Evolutionary conservation across 352 stramenopile genomes (phyloP).

Genomic region (Phytophthora chlamydospora): DNA sequence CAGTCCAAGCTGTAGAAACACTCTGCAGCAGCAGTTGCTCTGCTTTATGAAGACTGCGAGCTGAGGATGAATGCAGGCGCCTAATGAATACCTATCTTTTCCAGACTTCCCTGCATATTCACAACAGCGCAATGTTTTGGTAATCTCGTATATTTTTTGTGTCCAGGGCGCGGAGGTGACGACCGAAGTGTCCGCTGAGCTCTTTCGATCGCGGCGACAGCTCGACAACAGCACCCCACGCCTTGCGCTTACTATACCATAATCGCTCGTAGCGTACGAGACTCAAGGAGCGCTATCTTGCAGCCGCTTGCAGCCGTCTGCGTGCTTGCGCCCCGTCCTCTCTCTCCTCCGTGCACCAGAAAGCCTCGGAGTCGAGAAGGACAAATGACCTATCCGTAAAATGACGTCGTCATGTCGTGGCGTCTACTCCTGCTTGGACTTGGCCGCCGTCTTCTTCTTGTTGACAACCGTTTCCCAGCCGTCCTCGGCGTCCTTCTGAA

Average conservation of each 20-base stretch:
- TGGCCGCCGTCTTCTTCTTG: conserved; percentile 59
- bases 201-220: conserved; percentile 12
- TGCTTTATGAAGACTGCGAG: too few relatives aligned
- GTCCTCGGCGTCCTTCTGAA: conserved; percentile 76
- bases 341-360: neutral
- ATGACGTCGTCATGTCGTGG: conserved; percentile 12
- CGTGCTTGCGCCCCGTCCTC: conserved; percentile 16
- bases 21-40: neutral
- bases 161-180: conserved; percentile 14
- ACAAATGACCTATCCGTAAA: conserved; percentile 30
- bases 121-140: neutral
- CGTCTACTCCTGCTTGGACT: conserved; percentile 67
- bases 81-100: conserved; percentile 13
- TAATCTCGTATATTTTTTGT: conserved; percentile 34
- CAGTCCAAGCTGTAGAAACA: conserved; percentile 67
- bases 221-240: neutral
- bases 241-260: conserved; percentile 40
- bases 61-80: neutral
- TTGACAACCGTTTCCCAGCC: conserved; percentile 83
- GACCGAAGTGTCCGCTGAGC: conserved; percentile 6
- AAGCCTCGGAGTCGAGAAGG: conserved; percentile 15
- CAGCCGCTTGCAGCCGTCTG: neutral
- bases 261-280: conserved; percentile 32
- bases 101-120: neutral
- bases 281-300: conserved; percentile 11